Evolutionary conservation across 2,329 filamentous ascomycete species (phyloP).

Genomic region (Raffaelea ambrosiae): DNA sequence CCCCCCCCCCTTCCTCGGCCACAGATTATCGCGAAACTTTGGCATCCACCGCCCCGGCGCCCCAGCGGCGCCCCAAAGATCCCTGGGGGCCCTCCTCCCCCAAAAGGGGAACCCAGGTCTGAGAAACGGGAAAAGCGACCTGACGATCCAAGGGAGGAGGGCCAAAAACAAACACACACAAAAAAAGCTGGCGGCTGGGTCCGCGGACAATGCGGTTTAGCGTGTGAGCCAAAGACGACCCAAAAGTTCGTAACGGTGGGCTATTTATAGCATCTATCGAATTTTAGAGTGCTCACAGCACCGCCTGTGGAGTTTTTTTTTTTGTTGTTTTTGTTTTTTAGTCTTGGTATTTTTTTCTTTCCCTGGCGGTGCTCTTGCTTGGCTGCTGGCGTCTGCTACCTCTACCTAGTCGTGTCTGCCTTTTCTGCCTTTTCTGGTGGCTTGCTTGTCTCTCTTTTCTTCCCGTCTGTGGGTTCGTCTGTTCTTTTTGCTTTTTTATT

Average conservation of each 20-base stretch:
- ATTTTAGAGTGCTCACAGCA: neutral
- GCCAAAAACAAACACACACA: neutral
- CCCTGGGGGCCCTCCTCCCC: too few species aligned
- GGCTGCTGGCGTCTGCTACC: too few species aligned
- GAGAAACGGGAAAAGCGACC: neutral
- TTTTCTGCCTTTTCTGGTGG: too few species aligned
- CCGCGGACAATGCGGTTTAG: constrained; percentile 1
- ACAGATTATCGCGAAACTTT: too few species aligned
- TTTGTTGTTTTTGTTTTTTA: neutral
- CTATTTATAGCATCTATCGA: neutral
- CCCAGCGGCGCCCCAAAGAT: too few species aligned
- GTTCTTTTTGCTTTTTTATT: neutral
- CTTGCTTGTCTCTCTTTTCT: neutral
- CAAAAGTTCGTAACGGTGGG: neutral
- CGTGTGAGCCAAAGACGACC: neutral
- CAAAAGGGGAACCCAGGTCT: neutral
- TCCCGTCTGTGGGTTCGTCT: neutral
- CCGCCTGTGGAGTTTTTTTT: neutral
- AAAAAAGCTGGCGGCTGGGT: neutral
- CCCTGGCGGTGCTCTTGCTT: too few species aligned
- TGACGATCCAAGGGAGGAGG: neutral
- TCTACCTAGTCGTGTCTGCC: neutral
- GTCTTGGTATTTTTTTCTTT: too few species aligned
- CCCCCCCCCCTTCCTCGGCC: too few species aligned
- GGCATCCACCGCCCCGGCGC: too few species aligned